Base-by-base conservation (phyloP, 306 rosid genomes). In the Fagus sylvatica region DNA sequence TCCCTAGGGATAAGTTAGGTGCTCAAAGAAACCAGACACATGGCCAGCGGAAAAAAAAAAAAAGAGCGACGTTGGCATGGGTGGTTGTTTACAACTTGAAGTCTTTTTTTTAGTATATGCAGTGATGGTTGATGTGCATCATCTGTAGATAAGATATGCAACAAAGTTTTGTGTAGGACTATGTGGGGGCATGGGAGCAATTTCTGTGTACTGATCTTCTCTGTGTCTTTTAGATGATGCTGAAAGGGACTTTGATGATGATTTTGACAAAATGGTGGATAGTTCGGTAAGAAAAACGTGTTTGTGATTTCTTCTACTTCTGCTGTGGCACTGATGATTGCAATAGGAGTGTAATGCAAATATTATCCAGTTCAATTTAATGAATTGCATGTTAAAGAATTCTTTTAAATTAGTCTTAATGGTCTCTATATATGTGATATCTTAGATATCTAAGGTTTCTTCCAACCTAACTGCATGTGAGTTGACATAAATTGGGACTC, bases 261-360 rank as follows among this genome's bases (percentile, higher is more conserved):
- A 87, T 82, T 87, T 87, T 62, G 88, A 89, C 88, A 81, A 84
- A 72, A 73, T 86, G 76, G 81, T 83, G 79, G 88, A 83, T 37
- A 82, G 83, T 74, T 86, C 81, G 84, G 97, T 90, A 84, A 84
- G 97, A 69, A 67, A 17, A 66, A 67, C 13, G 55, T 77, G 40
- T 71, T 69, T 62, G 43, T 72, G 37, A 42, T 56, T 34, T 68
- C 54, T 71, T 59, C 32, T 37, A 53, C 7, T 2, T 34, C 66
- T 56, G 9, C 49, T 43, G 49, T 8, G 49, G 49, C 49, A 43
- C 12, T 7, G 49, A 42, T 43, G 49, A 43, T 43, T 43, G 49
- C 12, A 43, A 8, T 43, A 43, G 49, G 49, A 43, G 49, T 11
- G 7, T 7, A 43, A 42, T 42, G 48, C 48, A 42, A 42, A 42